phyloP scores from a whole-genome alignment of 768 basidiomycete species.

The Hirschioporus abietinus region DNA sequence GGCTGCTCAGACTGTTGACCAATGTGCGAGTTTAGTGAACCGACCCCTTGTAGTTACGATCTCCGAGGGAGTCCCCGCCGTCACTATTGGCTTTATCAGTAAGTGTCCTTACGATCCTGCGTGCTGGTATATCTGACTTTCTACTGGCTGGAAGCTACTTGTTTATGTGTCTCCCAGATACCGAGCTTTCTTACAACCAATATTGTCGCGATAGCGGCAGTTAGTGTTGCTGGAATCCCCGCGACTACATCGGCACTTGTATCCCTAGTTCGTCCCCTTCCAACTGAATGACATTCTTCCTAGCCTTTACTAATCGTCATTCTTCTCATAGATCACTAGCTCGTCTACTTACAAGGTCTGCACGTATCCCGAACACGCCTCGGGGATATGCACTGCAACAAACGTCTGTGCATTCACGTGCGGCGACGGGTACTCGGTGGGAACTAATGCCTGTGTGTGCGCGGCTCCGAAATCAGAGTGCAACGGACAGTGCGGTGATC shows the following conservation, averaged over 20 bases:
- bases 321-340: slow-evolving; percentile 20
- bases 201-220: slow-evolving; percentile 24
- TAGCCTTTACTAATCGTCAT: background rate
- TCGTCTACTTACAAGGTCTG: slow-evolving; percentile 25
- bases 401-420: slow-evolving; percentile 37
- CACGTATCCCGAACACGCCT: slow-evolving; percentile 36
- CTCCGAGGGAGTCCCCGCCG: no score
- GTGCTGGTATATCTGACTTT: background rate
- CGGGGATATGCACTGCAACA: slow-evolving; percentile 28
- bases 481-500: slow-evolving; percentile 39
- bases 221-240: slow-evolving; percentile 25
- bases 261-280: slow-evolving; percentile 26
- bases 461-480: slow-evolving; percentile 36
- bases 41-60: no score
- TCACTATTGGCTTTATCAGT: no score
- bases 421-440: slow-evolving; percentile 34
- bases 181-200: slow-evolving; percentile 31
- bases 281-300: background rate
- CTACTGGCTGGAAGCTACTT: slow-evolving; percentile 27
- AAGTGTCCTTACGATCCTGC: no score
- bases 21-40: no score
- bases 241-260: slow-evolving; percentile 27
- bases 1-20: no score
- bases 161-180: slow-evolving; percentile 38
- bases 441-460: slow-evolving; percentile 35